Conservation (phyloP, 768 basidiomycete species). For the Trametes cubensis region DNA sequence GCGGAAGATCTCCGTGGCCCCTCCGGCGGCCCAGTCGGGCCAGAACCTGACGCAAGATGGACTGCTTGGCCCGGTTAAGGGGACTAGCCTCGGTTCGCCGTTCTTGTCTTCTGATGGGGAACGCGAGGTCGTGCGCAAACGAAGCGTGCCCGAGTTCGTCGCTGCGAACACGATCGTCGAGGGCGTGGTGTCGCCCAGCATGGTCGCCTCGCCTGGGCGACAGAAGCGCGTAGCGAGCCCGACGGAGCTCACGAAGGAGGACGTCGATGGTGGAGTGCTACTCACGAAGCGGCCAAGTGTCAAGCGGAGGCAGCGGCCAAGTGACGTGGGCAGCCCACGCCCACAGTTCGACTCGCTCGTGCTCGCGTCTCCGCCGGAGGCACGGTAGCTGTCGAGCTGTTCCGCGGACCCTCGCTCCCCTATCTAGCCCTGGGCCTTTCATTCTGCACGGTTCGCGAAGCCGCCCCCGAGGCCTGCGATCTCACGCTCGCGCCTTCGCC, state of each 20-base stretch:
- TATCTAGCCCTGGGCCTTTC: not conserved
- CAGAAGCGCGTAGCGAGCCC: constrained; percentile 74
- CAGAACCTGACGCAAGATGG: not conserved
- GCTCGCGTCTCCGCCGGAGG: not conserved
- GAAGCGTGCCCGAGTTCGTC: constrained; percentile 24
- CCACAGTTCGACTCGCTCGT: constrained; percentile 9
- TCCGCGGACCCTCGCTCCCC: not conserved
- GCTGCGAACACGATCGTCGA: constrained; percentile 18
- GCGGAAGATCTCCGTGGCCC: constrained; percentile 12
- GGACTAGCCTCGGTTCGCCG: constrained; percentile 16
- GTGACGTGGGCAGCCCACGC: constrained; percentile 22
- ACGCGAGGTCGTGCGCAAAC: constrained; percentile 18
- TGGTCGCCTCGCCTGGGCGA: constrained; percentile 29
- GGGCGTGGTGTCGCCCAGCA: constrained; percentile 11
- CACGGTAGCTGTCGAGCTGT: not conserved
- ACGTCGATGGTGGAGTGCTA: constrained; percentile 55
- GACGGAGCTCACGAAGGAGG: constrained; percentile 67
- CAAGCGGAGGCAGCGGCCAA: constrained; percentile 46
- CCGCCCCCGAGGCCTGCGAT: too few species aligned
- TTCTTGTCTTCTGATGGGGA: constrained; percentile 6
- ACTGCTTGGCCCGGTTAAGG: not conserved
- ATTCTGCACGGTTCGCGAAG: not conserved
- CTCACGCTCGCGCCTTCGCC: too few species aligned
- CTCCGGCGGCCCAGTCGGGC: constrained; percentile 22
- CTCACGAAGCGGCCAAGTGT: constrained; percentile 70